phyloP scores from a whole-genome alignment of 257 asterid species.

The Marsdenia floribunda region DNA sequence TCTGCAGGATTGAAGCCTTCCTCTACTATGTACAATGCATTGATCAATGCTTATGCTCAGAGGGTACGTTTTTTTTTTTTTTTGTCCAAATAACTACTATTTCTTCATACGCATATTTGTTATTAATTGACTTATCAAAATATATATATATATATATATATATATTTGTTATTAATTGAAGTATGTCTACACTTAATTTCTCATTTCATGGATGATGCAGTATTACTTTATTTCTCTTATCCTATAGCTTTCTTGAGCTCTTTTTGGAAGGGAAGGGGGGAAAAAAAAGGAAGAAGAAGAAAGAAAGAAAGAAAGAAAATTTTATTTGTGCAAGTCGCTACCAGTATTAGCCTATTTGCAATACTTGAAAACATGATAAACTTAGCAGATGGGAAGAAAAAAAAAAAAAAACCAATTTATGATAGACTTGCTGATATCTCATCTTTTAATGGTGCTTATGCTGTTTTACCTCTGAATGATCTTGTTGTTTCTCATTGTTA shows the following conservation, averaged over 20 bases:
- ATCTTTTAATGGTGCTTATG: background rate
- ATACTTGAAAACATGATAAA: background rate
- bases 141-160: too few species aligned
- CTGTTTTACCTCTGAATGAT: background rate
- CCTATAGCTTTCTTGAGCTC: background rate
- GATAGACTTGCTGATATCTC: background rate
- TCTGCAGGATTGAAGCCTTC: conserved; percentile 85
- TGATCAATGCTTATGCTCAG: conserved; percentile 95
- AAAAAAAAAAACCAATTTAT: background rate
- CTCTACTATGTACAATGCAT: conserved; percentile 86
- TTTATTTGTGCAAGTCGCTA: background rate
- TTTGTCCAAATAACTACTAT: conserved; percentile 2
- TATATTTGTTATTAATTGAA: background rate
- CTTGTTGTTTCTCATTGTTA: background rate
- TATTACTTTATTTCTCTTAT: background rate
- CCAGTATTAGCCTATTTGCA: background rate
- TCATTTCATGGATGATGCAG: background rate
- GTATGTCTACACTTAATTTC: background rate
- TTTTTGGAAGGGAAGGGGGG: background rate
- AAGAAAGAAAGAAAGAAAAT: background rate
- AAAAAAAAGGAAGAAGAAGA: background rate
- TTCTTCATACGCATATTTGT: background rate
- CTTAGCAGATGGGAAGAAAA: background rate
- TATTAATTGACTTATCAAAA: too few species aligned
- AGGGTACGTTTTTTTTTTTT: conserved; percentile 45